Evolutionary conservation across 345 rosid species (phyloP).

Genomic region (Pistacia vera): DNA sequence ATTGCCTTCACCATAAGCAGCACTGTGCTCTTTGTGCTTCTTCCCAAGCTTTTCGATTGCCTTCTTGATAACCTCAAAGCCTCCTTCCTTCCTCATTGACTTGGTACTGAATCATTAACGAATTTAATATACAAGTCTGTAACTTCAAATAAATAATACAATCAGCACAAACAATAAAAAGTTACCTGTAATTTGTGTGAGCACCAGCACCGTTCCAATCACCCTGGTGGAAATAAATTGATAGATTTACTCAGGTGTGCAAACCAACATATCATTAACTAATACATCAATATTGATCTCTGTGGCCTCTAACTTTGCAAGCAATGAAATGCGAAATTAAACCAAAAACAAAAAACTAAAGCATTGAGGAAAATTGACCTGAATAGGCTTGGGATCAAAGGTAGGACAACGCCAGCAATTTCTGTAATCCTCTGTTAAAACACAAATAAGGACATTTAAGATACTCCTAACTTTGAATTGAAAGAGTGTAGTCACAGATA

Average conservation of each 20-base stretch:
- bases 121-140: not conserved
- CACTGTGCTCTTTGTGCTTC: slow-evolving; percentile 84
- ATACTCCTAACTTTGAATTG: not conserved
- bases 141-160: not conserved
- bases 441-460: slow-evolving; percentile 2
- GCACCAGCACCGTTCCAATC: slow-evolving; percentile 99
- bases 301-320: not conserved
- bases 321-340: not conserved
- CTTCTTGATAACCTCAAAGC: slow-evolving; percentile 68
- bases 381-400: slow-evolving; percentile 89
- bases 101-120: slow-evolving; percentile 55
- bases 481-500: not conserved
- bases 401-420: slow-evolving; percentile 87
- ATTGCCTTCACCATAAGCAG: slow-evolving; percentile 96
- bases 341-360: not conserved
- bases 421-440: slow-evolving; percentile 86
- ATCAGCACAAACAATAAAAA: not conserved
- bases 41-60: slow-evolving; percentile 84
- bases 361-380: slow-evolving; percentile 26
- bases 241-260: not conserved
- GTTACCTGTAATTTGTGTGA: slow-evolving; percentile 87
- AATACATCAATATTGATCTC: not conserved
- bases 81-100: slow-evolving; percentile 81
- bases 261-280: not conserved
- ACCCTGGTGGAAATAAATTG: slow-evolving; percentile 35